phyloP scores from a whole-genome alignment of 495 filamentous ascomycete genomes.

The Xylaria castorea region DNA sequence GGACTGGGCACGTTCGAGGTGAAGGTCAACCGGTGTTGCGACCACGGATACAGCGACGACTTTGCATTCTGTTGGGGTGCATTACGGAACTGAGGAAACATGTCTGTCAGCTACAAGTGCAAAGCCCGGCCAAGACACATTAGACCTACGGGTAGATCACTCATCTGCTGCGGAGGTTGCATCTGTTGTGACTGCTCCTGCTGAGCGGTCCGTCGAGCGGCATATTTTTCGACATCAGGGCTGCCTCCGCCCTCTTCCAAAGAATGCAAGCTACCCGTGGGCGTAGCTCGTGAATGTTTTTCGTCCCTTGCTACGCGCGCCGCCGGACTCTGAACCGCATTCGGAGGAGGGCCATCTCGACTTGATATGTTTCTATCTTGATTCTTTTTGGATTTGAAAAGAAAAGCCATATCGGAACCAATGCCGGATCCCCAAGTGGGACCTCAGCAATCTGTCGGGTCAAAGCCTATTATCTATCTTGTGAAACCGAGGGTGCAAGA shows the following conservation, averaged over 20 bases:
- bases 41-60: conserved; percentile 90
- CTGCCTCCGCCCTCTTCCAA: conserved; percentile 57
- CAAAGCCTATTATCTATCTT: conserved; percentile 16
- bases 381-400: conserved; percentile 75
- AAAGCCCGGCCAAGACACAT: background rate
- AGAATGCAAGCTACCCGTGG: conserved; percentile 62
- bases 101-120: conserved; percentile 28
- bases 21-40: conserved; percentile 85
- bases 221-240: conserved; percentile 55
- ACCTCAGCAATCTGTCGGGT: conserved; percentile 29
- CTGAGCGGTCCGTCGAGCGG: conserved; percentile 46
- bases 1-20: conserved; percentile 82
- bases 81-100: conserved; percentile 55
- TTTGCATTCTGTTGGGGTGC: conserved; percentile 50
- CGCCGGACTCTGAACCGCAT: conserved; percentile 44
- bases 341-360: conserved; percentile 53
- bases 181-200: conserved; percentile 40
- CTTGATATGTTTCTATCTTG: conserved; percentile 56
- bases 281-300: conserved; percentile 58
- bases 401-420: conserved; percentile 66
- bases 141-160: conserved; percentile 58
- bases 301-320: conserved; percentile 54
- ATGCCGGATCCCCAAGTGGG: conserved; percentile 32
- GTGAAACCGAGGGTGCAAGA: background rate
- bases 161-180: conserved; percentile 38